Base-by-base conservation (phyloP, 345 rosid species). In the Murraya paniculata region DNA sequence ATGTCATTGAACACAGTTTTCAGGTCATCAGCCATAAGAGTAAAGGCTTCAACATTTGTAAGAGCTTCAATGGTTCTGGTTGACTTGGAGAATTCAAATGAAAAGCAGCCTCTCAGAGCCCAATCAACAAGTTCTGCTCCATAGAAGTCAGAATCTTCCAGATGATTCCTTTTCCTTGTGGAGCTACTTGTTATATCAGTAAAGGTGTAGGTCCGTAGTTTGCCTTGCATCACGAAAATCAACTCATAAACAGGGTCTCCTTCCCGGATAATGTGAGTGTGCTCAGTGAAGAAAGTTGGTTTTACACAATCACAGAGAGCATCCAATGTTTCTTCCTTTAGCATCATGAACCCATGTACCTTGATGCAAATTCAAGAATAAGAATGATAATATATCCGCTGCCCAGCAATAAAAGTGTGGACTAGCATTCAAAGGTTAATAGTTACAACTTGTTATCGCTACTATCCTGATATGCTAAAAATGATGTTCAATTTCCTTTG, bases 11-110 rank as follows among this genome's bases (percentile, higher is more conserved):
- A 19, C 16, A 21, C 28, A 5, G 2, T 3, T 62, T 19, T 21
- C 25, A 62, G 30, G 60, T 58, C 70, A 27, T 30, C 4, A 28
- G 69, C 69, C 61, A 19, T 4, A 8, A 64, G 58, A 45, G 78
- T 22, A 41, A 74, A 74, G 7, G 70, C 61, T 45, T 74, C 78
- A 21, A 74, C 60, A 4, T 64, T 41, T 45, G 70, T 74, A 9
- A 18, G 10, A 0, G 78, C 78, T 62, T 27, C 19, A 16, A 64
- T 21, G 18, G 55, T 22, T 62, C 6, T 48, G 21, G 4, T 21
- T 31, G 78, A 75, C 24, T 9, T 41, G 0, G 69, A 70, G n/a
- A 75, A 1, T 16, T 28, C 13, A 9, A 4, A 21, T 35, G 10
- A 8, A 13, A 45, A 30, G 22, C 10, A 41, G 22, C 0, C 11